Evolutionary conservation across 441 rosid species (phyloP), one percentile per base, ranked within the genome.

Genomic region (Mallotus japonicus): DNA sequence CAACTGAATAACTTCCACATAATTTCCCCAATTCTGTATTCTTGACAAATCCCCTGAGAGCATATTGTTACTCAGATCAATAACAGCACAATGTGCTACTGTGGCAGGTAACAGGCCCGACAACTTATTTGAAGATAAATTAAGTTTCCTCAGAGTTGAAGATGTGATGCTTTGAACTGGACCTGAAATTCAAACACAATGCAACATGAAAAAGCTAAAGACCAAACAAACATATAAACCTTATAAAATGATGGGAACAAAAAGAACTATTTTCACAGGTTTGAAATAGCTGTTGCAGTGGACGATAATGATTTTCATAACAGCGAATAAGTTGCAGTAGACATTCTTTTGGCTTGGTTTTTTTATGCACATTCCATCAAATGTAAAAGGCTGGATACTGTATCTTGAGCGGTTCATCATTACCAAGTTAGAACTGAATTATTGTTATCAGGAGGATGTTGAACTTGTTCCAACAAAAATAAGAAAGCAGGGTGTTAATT

Each of bases 21-120:
- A 76, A 60, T 90, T 87, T 79, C 87, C 91, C 99, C 97, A 94
- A 51, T 85, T 79, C 80, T 72, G 80, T 49, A 92, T 59, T 71
- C 82, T 77, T 40, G 97, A 89, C 54, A 89, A 69, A 44, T 87
- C 86, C 20, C 89, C 93, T 16, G 87, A 83, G 67, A 94, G 83
- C 77, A 73, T 72, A 78, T 94, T 90, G 76, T 87, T 78, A 78
- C 97, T 92, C 79, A 92, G 77, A 83, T 94, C 97, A 67, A 92
- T 46, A 20, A 73, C 76, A 4, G 77, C 73, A 77, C 97, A 88
- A 6, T 76, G 82, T 65, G 76, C 85, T 15, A 83, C 62, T 65
- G 72, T 66, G 69, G 84, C 71, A 0, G 97, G 99, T 75, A 95
- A 86, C 37, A 79, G 65, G 54, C 97, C 95, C 20, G 97, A 85